These are phyloP conservation scores for Leishmania mexicana DNA, from an alignment of 208 protist genomes.

Conservation along the genomic window DNA sequence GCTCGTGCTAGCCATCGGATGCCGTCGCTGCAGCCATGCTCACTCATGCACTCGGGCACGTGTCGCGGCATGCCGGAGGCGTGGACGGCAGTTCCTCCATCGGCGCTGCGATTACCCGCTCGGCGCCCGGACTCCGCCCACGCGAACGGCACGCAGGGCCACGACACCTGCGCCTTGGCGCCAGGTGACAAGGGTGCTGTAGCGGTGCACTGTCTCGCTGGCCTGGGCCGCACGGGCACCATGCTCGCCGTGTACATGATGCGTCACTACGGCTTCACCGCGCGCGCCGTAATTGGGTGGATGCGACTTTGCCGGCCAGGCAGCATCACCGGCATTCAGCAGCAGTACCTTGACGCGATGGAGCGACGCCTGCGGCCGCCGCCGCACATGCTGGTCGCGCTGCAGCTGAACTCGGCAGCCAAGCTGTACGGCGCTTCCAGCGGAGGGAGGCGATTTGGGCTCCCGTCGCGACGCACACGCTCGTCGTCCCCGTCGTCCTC, in stretches of 20 bases:
- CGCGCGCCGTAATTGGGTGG: conserved; percentile 93
- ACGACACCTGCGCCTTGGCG: not conserved
- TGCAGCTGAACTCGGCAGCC: conserved; percentile 11
- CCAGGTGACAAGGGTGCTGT: conserved; percentile 47
- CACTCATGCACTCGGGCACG: conserved; percentile 28
- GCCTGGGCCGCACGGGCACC: conserved; percentile 96
- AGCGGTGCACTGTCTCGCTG: conserved; percentile 96
- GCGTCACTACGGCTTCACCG: conserved; percentile 93
- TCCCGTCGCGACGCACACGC: too few relatives aligned
- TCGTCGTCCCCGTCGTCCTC: not conserved
- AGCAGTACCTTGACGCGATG: conserved; percentile 92
- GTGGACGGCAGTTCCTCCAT: conserved; percentile 19
- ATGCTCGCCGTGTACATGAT: conserved; percentile 93
- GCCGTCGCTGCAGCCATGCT: conserved; percentile 8
- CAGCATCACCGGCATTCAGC: conserved; percentile 96
- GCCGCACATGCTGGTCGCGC: conserved; percentile 23
- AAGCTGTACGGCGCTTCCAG: not conserved
- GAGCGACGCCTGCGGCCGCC: conserved; percentile 62
- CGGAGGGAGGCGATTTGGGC: not conserved
- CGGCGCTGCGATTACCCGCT: not conserved
- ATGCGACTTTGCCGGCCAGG: conserved; percentile 95
- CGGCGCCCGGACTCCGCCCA: not conserved
- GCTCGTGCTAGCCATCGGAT: not conserved
- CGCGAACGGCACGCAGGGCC: not conserved
- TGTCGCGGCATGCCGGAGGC: conserved; percentile 48